phyloP scores from a whole-genome alignment of 345 rosid species.

The Heritiera littoralis region DNA sequence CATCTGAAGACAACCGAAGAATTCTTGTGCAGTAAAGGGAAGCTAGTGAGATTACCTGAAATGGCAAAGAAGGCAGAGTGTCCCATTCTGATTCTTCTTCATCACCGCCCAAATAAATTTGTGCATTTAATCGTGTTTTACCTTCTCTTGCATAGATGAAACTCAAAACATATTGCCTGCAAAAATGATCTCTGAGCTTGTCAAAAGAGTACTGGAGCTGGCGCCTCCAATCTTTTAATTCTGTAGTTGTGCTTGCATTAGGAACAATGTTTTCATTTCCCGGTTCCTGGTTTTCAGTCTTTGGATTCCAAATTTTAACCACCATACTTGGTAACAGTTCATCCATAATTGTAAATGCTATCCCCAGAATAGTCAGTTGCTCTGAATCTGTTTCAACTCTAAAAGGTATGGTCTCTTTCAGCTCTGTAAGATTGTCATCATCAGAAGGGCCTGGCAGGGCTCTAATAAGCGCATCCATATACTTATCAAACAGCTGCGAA shows the following conservation, averaged over 20 bases:
- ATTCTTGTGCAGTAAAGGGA: constrained; percentile 1
- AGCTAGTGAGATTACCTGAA: constrained; percentile 62
- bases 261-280: constrained; percentile 44
- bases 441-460: constrained; percentile 89
- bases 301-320: constrained; percentile 60
- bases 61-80: constrained; percentile 77
- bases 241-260: constrained; percentile 47
- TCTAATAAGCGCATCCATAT: constrained; percentile 70
- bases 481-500: constrained; percentile 76
- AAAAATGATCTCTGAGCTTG: constrained; percentile 88
- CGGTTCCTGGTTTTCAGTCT: constrained; percentile 49
- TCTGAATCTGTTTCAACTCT: constrained; percentile 94
- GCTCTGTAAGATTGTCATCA: constrained; percentile 80
- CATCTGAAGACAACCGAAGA: constrained; percentile 1
- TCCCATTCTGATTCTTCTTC: constrained; percentile 63
- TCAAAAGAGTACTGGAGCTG: constrained; percentile 88
- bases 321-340: constrained; percentile 74
- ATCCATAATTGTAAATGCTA: constrained; percentile 86
- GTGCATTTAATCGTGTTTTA: constrained; percentile 70
- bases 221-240: constrained; percentile 91
- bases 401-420: constrained; percentile 65
- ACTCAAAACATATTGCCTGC: constrained; percentile 88
- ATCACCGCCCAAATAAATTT: constrained; percentile 65
- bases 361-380: constrained; percentile 89
- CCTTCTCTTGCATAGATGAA: constrained; percentile 97